Conservation (phyloP, 1,139 yeast species). For the Taphrina deformans region DNA sequence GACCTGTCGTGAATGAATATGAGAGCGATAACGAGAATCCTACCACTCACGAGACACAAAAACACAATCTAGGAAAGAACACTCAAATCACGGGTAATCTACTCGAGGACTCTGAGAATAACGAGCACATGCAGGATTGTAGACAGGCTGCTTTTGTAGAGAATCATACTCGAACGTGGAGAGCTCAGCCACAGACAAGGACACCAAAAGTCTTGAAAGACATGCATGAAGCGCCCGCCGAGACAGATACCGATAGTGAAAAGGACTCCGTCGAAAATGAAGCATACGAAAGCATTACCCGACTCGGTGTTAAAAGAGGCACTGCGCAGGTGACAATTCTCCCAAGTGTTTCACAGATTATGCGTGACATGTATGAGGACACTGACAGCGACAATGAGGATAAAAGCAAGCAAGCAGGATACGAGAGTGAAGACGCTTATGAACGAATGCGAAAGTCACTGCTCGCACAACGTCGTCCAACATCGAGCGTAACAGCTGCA, state of each 20-base stretch:
- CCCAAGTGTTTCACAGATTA: constrained; percentile 16
- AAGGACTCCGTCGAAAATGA: background rate
- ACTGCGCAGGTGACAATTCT: background rate
- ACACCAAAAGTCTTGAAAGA: too few species aligned
- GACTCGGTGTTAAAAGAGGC: background rate
- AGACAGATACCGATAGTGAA: background rate
- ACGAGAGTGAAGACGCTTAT: constrained; percentile 3
- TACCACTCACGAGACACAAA: too few species aligned
- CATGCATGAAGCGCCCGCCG: too few species aligned
- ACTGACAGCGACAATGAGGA: background rate
- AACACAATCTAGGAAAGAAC: too few species aligned
- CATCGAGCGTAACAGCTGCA: background rate
- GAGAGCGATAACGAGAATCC: background rate
- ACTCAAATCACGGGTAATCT: too few species aligned
- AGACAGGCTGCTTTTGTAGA: background rate
- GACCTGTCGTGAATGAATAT: too few species aligned
- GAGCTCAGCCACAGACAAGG: too few species aligned
- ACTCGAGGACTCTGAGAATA: background rate
- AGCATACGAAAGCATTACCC: background rate
- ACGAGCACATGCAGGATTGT: background rate
- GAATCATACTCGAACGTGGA: background rate
- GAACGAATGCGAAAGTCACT: background rate
- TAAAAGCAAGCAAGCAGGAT: background rate
- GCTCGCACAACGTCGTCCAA: background rate
- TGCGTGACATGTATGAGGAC: constrained; percentile 14